Percentiles rank a stretch among this genome's conserved stretches.
phyloP scores from a whole-genome alignment of 2,329 filamentous ascomycete genomes.

The Rhinocladiella mackenziei region DNA sequence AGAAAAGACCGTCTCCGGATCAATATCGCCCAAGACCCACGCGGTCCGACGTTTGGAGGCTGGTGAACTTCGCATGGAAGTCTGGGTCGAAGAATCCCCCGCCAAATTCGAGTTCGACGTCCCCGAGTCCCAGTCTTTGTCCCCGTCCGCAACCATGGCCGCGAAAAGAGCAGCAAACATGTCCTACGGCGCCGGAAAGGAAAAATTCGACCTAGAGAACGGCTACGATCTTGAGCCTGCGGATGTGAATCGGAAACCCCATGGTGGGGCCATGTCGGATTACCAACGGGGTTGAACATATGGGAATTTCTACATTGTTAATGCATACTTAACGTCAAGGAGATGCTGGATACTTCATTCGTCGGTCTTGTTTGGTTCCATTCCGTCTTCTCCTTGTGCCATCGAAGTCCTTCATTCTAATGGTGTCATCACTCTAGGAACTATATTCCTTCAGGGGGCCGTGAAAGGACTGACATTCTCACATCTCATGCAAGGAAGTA shows the following conservation, averaged over 20 bases:
- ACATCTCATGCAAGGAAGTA: too few species aligned
- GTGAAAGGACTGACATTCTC: too few species aligned
- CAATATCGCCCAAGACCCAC: conserved; percentile 50
- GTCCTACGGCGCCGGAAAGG: conserved; percentile 25
- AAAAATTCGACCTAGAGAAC: conserved; percentile 22
- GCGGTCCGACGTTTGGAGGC: conserved; percentile 61
- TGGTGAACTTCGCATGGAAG: conserved; percentile 63
- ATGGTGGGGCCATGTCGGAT: conserved; percentile 17
- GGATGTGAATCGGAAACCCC: conserved; percentile 25
- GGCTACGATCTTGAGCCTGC: conserved; percentile 24
- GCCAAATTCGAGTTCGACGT: conserved; percentile 43
- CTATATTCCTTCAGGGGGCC: too few species aligned
- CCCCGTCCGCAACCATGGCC: conserved; percentile 6
- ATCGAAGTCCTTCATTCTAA: too few species aligned
- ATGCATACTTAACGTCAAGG: too few species aligned
- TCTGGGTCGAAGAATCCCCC: conserved; percentile 65
- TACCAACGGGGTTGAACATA: conserved; percentile 9
- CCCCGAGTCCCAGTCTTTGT: background rate
- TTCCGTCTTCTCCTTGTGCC: too few species aligned
- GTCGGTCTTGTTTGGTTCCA: too few species aligned
- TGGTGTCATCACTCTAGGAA: too few species aligned
- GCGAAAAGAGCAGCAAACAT: conserved; percentile 16
- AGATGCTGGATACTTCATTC: too few species aligned
- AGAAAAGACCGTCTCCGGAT: background rate
- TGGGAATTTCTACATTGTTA: background rate